Base-by-base conservation (phyloP, 2,329 filamentous ascomycete genomes). In the Atkinsonella texensis region DNA sequence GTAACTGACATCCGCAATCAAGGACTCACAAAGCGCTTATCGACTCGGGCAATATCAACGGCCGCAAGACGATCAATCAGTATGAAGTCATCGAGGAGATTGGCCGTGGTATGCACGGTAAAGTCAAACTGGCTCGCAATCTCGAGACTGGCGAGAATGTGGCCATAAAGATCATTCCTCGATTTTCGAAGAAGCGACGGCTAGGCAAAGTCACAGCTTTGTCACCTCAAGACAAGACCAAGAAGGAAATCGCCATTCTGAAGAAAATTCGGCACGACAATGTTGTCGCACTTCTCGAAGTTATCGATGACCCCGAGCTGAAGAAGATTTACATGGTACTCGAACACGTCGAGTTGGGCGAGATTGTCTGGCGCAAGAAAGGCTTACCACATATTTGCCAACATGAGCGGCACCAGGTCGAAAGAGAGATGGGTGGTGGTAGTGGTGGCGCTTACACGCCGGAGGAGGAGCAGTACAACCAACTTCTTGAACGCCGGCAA, bases 201-300 rank as follows among this genome's bases (percentile, higher is more conserved):
- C 76, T 98, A n/a, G 93, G 93, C 50, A 87, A 87, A 63, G 84
- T 91, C 52, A 83, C 77, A 1, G 79, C 80, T 55, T 69, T 72
- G 62, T 79, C 79, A 1, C 80, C 78, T 3, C 78, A 83, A 61
- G 84, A 88, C 67, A 91, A 90, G 73, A 89, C 87, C 52, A 96
- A 95, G 72, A 85, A 87, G 65, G 93, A 98, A 71, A 95, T 98
- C 56, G 93, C 93, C 63, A 97, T 98, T 53, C 75, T 98, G 61
- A 98, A 98, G 69, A 98, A 98, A 73, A 95, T 95, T 50, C 84
- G 91, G 32, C 93, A 98, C 67, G 85, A 88, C n/a, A 96, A 98
- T 63, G 88, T 98, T 41, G 93, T 98, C 56, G 90, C 88, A 60
- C 75, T 98, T 40, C 79, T 97, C 56, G 93, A 98, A 70, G 90